Evolutionary conservation across 73 alveolate genomes (phyloP).

Genomic region (Uronychia binucleata): DNA sequence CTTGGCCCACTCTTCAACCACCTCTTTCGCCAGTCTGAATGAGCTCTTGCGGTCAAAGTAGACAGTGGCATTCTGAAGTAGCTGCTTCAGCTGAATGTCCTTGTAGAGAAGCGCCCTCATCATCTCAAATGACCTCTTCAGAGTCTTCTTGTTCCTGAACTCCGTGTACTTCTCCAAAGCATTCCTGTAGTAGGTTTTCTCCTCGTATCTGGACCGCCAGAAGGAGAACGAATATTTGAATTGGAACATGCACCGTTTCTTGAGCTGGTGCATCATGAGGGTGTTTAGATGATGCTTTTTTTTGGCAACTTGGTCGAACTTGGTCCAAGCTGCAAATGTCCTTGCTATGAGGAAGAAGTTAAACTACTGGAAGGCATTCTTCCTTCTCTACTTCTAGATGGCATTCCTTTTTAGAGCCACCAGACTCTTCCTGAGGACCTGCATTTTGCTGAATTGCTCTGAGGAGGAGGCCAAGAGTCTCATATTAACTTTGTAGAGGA

Average conservation of each 20-base stretch:
- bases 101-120: slow-evolving; percentile 10
- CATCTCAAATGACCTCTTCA: slow-evolving; percentile 12
- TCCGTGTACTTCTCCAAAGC: slow-evolving; percentile 18
- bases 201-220: slow-evolving; percentile 40
- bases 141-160: slow-evolving; percentile 24
- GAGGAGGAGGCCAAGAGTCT: background rate
- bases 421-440: background rate
- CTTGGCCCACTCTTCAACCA: background rate
- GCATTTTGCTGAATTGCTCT: background rate
- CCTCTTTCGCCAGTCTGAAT: slow-evolving; percentile 4
- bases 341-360: background rate
- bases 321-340: background rate
- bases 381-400: too few species aligned
- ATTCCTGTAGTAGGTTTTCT: slow-evolving; percentile 3
- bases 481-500: background rate
- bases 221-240: slow-evolving; percentile 27
- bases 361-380: background rate
- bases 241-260: slow-evolving; percentile 17
- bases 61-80: slow-evolving; percentile 10
- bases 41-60: slow-evolving; percentile 19
- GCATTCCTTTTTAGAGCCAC: background rate
- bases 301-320: background rate
- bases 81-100: slow-evolving; percentile 8
- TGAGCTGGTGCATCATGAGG: slow-evolving; percentile 36
- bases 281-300: slow-evolving; percentile 19